Conservation (phyloP, 176 grass and related monocot genomes). For the Oryza meridionalis region DNA sequence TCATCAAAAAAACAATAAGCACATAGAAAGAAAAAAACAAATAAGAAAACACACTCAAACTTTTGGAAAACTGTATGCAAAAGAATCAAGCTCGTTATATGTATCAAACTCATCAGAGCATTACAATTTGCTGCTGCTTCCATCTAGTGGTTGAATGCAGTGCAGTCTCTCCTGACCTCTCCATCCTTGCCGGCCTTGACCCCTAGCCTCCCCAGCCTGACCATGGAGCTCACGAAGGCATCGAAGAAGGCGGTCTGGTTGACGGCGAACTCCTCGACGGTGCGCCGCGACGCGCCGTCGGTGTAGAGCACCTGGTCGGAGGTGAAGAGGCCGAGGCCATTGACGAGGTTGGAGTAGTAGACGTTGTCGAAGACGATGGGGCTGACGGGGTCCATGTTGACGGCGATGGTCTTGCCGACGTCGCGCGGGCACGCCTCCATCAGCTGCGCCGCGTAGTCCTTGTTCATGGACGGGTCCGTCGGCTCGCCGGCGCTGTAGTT, state of each 20-base stretch:
- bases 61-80: slow-evolving; percentile 35
- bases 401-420: slow-evolving; percentile 65
- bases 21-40: slow-evolving; percentile 4
- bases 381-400: slow-evolving; percentile 81
- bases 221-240: slow-evolving; percentile 51
- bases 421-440: slow-evolving; percentile 64
- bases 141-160: slow-evolving; percentile 65
- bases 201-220: slow-evolving; percentile 69
- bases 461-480: slow-evolving; percentile 56
- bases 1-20: slow-evolving; percentile 27
- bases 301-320: slow-evolving; percentile 69
- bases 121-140: slow-evolving; percentile 28
- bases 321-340: slow-evolving; percentile 72
- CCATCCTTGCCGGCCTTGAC: slow-evolving; percentile 64
- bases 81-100: slow-evolving; percentile 47
- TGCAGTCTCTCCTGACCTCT: slow-evolving; percentile 80
- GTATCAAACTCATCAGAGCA: slow-evolving; percentile 42
- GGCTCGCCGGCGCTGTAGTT: slow-evolving; percentile 10
- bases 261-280: slow-evolving; percentile 51
- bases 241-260: slow-evolving; percentile 63
- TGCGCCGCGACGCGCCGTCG: slow-evolving; percentile 16
- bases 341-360: slow-evolving; percentile 61
- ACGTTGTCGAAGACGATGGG: slow-evolving; percentile 75
- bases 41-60: slow-evolving; percentile 17
- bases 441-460: slow-evolving; percentile 51